phyloP scores from a whole-genome alignment of 495 filamentous ascomycete species.

The Rusavskia elegans region DNA sequence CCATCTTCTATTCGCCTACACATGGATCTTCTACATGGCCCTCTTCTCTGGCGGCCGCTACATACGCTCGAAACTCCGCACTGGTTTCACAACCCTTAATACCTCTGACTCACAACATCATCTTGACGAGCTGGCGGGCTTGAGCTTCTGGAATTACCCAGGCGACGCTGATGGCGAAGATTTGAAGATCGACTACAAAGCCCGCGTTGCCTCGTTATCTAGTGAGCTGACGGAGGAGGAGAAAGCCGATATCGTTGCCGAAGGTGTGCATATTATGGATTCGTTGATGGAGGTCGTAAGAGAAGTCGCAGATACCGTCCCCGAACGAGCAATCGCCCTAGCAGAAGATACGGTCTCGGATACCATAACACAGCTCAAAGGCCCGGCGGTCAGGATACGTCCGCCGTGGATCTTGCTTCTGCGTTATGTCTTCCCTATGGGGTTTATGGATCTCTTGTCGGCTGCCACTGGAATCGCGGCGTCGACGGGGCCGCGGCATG shows the following conservation, averaged over 20 bases:
- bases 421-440: not conserved
- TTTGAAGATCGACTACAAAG: conserved; percentile 14
- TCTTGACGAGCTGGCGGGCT: not conserved
- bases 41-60: conserved; percentile 40
- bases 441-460: not conserved
- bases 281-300: not conserved
- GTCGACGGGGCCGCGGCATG: not conserved
- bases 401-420: not conserved
- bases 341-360: not conserved
- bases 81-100: conserved; percentile 30
- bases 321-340: not conserved
- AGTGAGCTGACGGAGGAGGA: conserved; percentile 24
- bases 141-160: conserved; percentile 18
- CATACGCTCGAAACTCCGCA: conserved; percentile 28
- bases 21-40: conserved; percentile 45
- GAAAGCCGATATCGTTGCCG: conserved; percentile 22
- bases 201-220: conserved; percentile 22
- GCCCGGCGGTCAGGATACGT: not conserved
- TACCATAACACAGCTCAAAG: not conserved
- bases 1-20: conserved; percentile 38
- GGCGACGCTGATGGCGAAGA: conserved; percentile 10
- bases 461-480: not conserved
- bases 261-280: not conserved
- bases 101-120: conserved; percentile 13
- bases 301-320: not conserved